A percentile compares a stretch with the other conserved stretches of the same genome.
Conservation (phyloP, 2,329 filamentous ascomycete species). For the Dothistroma pini region DNA sequence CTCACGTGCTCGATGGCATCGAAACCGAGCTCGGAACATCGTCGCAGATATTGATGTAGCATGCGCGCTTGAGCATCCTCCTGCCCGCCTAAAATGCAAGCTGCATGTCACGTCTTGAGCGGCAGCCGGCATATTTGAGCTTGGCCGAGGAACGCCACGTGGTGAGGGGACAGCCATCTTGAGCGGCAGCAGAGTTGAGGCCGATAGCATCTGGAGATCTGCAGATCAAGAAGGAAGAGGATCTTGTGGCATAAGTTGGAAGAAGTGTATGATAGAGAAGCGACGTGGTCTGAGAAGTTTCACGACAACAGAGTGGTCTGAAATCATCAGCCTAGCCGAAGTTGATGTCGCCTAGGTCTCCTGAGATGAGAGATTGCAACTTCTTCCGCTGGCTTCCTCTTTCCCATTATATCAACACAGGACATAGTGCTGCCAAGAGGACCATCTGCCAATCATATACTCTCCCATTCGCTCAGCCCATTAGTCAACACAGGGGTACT, state of each 20-base stretch:
- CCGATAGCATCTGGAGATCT: not conserved
- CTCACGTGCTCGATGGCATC: not conserved
- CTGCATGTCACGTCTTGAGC: constrained; percentile 4
- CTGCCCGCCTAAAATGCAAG: constrained; percentile 1
- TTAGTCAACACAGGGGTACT: too few relatives aligned
- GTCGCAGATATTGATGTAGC: not conserved
- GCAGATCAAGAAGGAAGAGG: not conserved
- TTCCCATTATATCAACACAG: too few relatives aligned
- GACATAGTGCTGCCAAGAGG: too few relatives aligned
- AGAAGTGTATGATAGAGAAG: not conserved
- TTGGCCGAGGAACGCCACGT: constrained; percentile 2
- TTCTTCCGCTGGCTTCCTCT: not conserved
- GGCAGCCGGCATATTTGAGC: not conserved
- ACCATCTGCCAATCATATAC: too few relatives aligned
- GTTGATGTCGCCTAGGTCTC: not conserved
- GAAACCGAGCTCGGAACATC: not conserved
- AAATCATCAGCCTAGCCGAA: not conserved
- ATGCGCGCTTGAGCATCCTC: not conserved
- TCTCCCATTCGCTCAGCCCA: too few relatives aligned
- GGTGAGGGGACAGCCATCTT: not conserved
- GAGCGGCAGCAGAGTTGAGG: not conserved
- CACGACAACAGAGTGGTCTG: not conserved
- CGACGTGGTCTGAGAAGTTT: not conserved
- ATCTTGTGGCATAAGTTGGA: not conserved
- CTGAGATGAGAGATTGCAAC: not conserved